Percentiles rank a stretch among this genome's conserved stretches.
These are phyloP conservation scores for Podospora conica DNA, from an alignment of 495 filamentous ascomycete genomes.

Conservation along the genomic window DNA sequence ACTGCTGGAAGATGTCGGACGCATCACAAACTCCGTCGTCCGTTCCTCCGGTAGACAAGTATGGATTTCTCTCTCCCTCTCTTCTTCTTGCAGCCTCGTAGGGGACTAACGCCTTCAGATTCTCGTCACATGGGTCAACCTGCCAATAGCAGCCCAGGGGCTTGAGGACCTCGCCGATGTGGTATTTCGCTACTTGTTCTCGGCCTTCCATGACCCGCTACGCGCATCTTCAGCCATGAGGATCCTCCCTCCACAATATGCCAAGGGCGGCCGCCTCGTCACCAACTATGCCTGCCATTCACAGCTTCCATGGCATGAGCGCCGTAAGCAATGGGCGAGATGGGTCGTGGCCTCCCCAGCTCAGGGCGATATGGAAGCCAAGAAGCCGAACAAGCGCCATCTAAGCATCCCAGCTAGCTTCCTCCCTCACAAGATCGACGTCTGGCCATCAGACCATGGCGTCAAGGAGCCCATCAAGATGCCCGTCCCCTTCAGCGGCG, in stretches of 20 bases:
- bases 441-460: neutral
- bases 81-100: neutral
- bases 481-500: neutral
- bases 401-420: slow-evolving; percentile 12
- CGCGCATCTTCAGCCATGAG: slow-evolving; percentile 17
- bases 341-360: slow-evolving; percentile 18
- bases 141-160: slow-evolving; percentile 11
- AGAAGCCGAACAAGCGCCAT: slow-evolving; percentile 1
- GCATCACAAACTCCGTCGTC: slow-evolving; percentile 39
- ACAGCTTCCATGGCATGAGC: slow-evolving; percentile 41
- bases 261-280: slow-evolving; percentile 21
- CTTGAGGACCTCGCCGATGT: slow-evolving; percentile 32
- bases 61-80: slow-evolving; percentile 13
- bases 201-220: slow-evolving; percentile 26
- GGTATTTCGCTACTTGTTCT: slow-evolving; percentile 39
- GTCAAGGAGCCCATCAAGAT: neutral
- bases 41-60: slow-evolving; percentile 21
- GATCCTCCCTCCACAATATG: neutral
- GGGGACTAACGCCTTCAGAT: slow-evolving; percentile 14
- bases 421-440: slow-evolving; percentile 12
- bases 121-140: slow-evolving; percentile 36
- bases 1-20: slow-evolving; percentile 35
- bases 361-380: neutral
- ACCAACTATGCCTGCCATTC: slow-evolving; percentile 16
- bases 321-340: slow-evolving; percentile 35